Conservation (phyloP, 345 rosid genomes). For the Psidium friedrichsthalianum region DNA sequence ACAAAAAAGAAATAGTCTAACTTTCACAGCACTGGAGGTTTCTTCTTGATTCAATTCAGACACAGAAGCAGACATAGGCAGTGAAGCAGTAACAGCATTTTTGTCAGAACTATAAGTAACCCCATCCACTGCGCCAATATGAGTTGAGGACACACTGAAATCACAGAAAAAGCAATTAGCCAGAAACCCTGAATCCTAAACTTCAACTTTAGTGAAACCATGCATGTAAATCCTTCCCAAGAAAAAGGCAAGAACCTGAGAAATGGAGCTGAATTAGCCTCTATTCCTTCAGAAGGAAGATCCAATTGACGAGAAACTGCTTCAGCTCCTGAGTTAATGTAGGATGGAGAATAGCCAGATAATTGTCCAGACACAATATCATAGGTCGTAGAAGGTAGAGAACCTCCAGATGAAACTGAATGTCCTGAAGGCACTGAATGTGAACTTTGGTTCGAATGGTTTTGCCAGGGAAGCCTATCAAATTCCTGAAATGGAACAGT, state of each 20-base stretch:
- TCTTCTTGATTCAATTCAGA: constrained; percentile 43
- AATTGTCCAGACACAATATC: constrained; percentile 45
- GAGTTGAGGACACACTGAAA: constrained; percentile 46
- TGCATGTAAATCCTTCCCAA: not conserved
- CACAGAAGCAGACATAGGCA: constrained; percentile 32
- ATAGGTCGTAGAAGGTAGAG: constrained; percentile 32
- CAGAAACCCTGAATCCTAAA: not conserved
- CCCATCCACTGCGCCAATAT: constrained; percentile 38
- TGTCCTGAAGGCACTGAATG: constrained; percentile 42
- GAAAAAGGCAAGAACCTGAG: constrained; percentile 31
- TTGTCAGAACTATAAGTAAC: constrained; percentile 32
- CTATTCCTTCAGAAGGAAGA: constrained; percentile 47
- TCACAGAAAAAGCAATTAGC: not conserved
- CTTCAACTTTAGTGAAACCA: not conserved
- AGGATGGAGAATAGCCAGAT: constrained; percentile 35
- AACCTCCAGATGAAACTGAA: constrained; percentile 36
- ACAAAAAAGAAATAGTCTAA: constrained; percentile 8
- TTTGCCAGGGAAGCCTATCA: constrained; percentile 96
- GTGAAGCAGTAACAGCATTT: constrained; percentile 26
- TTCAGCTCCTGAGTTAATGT: constrained; percentile 42
- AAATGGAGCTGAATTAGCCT: constrained; percentile 38
- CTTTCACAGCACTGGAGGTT: constrained; percentile 38
- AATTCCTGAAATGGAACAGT: constrained; percentile 49
- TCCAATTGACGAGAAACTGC: constrained; percentile 48
- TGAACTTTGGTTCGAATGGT: constrained; percentile 60